These are phyloP conservation scores for Sphaerostilbella broomeana DNA, from an alignment of 2,329 filamentous ascomycete genomes.

Conservation along the genomic window DNA sequence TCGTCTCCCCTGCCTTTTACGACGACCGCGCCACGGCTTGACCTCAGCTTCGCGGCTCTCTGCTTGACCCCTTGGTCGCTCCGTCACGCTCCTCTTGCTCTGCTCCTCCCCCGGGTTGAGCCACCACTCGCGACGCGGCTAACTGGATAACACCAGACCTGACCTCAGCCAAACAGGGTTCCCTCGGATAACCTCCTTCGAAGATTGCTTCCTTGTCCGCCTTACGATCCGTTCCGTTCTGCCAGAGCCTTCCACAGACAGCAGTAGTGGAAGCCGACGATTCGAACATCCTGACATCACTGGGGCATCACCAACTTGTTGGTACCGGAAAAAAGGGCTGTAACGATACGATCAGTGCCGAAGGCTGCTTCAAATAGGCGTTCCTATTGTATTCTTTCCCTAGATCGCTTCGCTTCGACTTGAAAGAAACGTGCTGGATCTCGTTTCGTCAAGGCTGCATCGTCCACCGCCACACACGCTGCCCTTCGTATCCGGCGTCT, in stretches of 20 bases:
- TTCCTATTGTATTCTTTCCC: neutral
- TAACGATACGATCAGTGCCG: too few species aligned
- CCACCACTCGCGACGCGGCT: constrained; percentile 16
- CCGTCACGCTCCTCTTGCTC: neutral
- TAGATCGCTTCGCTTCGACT: neutral
- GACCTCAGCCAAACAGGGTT: constrained; percentile 19
- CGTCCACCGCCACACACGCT: too few species aligned
- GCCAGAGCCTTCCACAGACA: too few species aligned
- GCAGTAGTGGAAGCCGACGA: constrained; percentile 5
- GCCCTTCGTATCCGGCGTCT: too few species aligned
- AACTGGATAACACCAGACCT: constrained; percentile 24
- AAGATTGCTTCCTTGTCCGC: constrained; percentile 5
- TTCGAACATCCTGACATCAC: too few species aligned
- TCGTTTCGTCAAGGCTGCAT: constrained; percentile 4
- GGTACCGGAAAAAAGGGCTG: too few species aligned
- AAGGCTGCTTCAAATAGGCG: too few species aligned
- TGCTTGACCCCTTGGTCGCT: constrained; percentile 15
- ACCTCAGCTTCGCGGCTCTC: constrained; percentile 13
- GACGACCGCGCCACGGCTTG: constrained; percentile 5
- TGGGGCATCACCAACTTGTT: too few species aligned
- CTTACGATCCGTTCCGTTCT: constrained; percentile 8
- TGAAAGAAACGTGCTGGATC: constrained; percentile 7
- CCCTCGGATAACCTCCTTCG: constrained; percentile 7
- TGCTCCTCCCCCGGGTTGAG: constrained; percentile 11
- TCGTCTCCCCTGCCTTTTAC: constrained; percentile 15